phyloP scores from a whole-genome alignment of 139 green algal genomes.

The Picochlorum sp. region DNA sequence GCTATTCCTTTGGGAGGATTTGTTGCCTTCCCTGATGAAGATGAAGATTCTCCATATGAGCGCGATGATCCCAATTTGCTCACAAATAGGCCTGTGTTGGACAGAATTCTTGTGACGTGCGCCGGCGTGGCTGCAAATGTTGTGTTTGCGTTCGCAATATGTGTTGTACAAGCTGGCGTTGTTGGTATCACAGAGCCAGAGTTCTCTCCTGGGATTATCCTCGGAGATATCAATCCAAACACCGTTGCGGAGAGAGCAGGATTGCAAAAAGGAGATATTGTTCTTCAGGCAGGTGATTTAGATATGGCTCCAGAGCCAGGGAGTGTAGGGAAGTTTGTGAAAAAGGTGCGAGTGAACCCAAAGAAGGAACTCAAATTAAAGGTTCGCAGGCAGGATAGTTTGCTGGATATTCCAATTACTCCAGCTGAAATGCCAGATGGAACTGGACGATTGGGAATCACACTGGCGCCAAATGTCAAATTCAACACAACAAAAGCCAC shows the following conservation, averaged over 20 bases:
- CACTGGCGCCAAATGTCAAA: slow-evolving; percentile 59
- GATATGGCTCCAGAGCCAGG: slow-evolving; percentile 24
- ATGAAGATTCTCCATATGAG: slow-evolving; percentile 45
- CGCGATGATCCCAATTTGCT: slow-evolving; percentile 90
- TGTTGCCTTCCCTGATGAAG: slow-evolving; percentile 96
- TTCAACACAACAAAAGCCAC: not conserved
- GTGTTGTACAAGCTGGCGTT: slow-evolving; percentile 67
- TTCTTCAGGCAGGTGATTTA: slow-evolving; percentile 52
- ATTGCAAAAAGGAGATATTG: slow-evolving; percentile 58
- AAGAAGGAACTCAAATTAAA: slow-evolving; percentile 22
- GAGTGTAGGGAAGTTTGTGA: slow-evolving; percentile 45
- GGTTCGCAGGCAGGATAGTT: slow-evolving; percentile 21
- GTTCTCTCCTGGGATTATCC: slow-evolving; percentile 65
- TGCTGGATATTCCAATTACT: slow-evolving; percentile 25
- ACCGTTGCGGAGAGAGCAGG: slow-evolving; percentile 55
- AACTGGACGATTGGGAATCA: slow-evolving; percentile 78
- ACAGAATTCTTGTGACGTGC: slow-evolving; percentile 74
- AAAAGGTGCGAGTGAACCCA: slow-evolving; percentile 48
- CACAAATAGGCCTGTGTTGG: slow-evolving; percentile 71
- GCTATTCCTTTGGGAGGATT: slow-evolving; percentile 91
- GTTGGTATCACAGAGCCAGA: slow-evolving; percentile 55
- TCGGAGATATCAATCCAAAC: slow-evolving; percentile 45
- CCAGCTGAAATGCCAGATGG: slow-evolving; percentile 41
- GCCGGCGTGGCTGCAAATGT: slow-evolving; percentile 94
- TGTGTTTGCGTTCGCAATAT: slow-evolving; percentile 75